Evolutionary conservation across 2,329 filamentous ascomycete species (phyloP).

Genomic region (Talaromyces funiculosus): DNA sequence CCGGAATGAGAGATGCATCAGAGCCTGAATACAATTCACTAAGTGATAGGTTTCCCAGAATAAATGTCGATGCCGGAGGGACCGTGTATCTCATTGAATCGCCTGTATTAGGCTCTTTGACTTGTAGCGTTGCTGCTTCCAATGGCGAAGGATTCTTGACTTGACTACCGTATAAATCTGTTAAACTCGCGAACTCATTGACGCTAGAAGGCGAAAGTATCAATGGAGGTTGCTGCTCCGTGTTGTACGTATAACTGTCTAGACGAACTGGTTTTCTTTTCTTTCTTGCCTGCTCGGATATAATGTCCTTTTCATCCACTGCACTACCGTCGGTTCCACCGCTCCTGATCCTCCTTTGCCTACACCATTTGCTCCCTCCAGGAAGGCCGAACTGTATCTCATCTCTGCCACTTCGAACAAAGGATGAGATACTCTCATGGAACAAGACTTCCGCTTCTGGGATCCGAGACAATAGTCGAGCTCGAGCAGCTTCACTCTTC

Average conservation of each 20-base stretch:
- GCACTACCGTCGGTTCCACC: slow-evolving; percentile 17
- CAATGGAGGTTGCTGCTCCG: slow-evolving; percentile 21
- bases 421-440: slow-evolving; percentile 15
- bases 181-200: slow-evolving; percentile 26
- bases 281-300: background rate
- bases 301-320: slow-evolving; percentile 3
- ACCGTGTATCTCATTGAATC: slow-evolving; percentile 31
- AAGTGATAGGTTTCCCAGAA: slow-evolving; percentile 34
- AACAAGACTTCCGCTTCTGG: slow-evolving; percentile 27
- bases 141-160: slow-evolving; percentile 28
- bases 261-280: background rate
- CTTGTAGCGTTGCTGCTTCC: slow-evolving; percentile 16
- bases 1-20: slow-evolving; percentile 19
- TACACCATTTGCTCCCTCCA: slow-evolving; percentile 3
- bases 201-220: slow-evolving; percentile 27
- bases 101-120: slow-evolving; percentile 9
- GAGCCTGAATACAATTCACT: slow-evolving; percentile 15
- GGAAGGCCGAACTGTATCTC: slow-evolving; percentile 23
- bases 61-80: slow-evolving; percentile 46
- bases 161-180: slow-evolving; percentile 20
- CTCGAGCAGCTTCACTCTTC: slow-evolving; percentile 42
- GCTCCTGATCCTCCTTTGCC: slow-evolving; percentile 19
- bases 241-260: background rate
- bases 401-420: slow-evolving; percentile 36
- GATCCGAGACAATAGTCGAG: slow-evolving; percentile 34